Conservation (phyloP, 768 basidiomycete genomes). For the Podaxis rugospora region DNA sequence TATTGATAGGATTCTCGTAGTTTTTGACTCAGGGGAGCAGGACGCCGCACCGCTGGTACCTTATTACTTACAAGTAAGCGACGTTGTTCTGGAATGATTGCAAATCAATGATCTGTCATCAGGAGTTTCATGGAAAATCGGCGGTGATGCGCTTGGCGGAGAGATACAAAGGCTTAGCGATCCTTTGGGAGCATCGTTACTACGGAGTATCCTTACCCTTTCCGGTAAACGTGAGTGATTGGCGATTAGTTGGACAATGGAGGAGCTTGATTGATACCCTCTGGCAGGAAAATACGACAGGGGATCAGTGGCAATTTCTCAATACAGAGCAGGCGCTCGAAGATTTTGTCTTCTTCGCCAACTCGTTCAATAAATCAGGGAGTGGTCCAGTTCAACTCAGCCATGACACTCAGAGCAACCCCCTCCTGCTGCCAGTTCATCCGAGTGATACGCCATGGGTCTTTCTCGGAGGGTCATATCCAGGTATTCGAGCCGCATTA, state of each 20-base stretch:
- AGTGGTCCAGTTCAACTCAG: background rate
- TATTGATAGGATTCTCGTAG: conserved; percentile 19
- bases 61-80: conserved; percentile 37
- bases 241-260: background rate
- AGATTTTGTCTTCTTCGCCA: conserved; percentile 46
- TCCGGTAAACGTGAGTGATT: conserved; percentile 34
- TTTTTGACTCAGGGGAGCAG: conserved; percentile 50
- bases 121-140: conserved; percentile 47
- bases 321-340: conserved; percentile 47
- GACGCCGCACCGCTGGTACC: conserved; percentile 42
- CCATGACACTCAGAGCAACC: conserved; percentile 10
- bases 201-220: conserved; percentile 47
- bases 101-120: background rate
- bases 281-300: conserved; percentile 38
- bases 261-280: background rate
- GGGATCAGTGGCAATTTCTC: conserved; percentile 41
- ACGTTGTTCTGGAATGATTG: background rate
- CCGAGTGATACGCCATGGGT: conserved; percentile 42
- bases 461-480: conserved; percentile 47
- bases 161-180: conserved; percentile 40
- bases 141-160: conserved; percentile 44
- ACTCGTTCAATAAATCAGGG: conserved; percentile 24
- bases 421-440: conserved; percentile 24
- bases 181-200: conserved; percentile 48
- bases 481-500: conserved; percentile 39